Evolutionary conservation across 2,329 filamentous ascomycete genomes (phyloP), one percentile per base, ranked within the genome.

Genomic region (Botrytis sinoallii): DNA sequence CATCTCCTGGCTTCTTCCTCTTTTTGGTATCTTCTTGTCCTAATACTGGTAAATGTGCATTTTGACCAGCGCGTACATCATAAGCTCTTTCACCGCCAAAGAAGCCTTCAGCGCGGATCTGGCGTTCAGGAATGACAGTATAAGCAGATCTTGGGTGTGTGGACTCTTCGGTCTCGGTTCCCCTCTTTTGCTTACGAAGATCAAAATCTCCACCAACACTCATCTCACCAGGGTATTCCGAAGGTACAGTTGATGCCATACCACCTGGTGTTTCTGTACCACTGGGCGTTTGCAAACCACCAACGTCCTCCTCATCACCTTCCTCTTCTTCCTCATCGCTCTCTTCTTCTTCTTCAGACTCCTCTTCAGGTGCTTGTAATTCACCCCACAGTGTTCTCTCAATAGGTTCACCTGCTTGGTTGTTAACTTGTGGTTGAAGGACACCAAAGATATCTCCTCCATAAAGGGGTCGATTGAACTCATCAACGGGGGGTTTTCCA

Each of bases 41-140:
- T 6, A 99, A 88, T 4, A 97, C 88, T 0, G 93, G 92, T 75
- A 93, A 83, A 74, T 86, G 85, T 35, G 85, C 84, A 75, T 87
- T 85, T 76, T 83, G 83, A 46, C 85, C 85, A 76, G 85, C 89
- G 75, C 87, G 91, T 75, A 99, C 88, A 83, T 99, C 95, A 83
- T 99, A 99, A 25, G 92, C 92, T 80, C 94, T 92, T 81, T 98
- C 95, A 79, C 93, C 95, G 78, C 96, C 96, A 81, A 99, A 98
- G 88, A 99, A 98, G 64, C 96, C 96, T 78, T 95, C 92, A 8
- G 93, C 90, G 70, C 92, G 90, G 35, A 95, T 91, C 81, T 95
- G 91, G 74, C 93, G 92, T 84, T 99, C 95, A 18, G 94, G 94
- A 35, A 99, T 88, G 66, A 99, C 91, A 32, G 94, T 94, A 83